These are phyloP conservation scores for Hypoxylon subgilvum DNA, from an alignment of 495 filamentous ascomycete species.

Conservation along the genomic window DNA sequence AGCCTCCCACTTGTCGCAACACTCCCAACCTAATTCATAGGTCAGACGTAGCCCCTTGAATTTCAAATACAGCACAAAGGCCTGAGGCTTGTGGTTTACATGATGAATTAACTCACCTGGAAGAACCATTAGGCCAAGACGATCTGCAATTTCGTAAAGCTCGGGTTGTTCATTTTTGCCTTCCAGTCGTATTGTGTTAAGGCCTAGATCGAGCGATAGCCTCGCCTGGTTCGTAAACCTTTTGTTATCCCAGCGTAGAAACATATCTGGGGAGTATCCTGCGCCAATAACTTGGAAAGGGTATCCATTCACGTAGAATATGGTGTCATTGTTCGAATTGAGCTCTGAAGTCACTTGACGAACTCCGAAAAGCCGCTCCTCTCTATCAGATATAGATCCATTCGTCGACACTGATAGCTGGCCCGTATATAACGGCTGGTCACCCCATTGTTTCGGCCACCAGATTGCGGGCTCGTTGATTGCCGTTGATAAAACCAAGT, in stretches of 20 bases:
- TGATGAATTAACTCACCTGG: too few species aligned
- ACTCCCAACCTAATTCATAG: too few species aligned
- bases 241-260: conserved; percentile 59
- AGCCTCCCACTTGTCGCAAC: conserved; percentile 72
- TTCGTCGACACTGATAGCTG: conserved; percentile 46
- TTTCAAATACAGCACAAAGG: too few species aligned
- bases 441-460: conserved; percentile 60
- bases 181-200: conserved; percentile 68
- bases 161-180: conserved; percentile 69
- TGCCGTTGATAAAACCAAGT: conserved; percentile 47
- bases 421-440: conserved; percentile 51
- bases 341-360: conserved; percentile 59
- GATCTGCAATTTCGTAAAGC: conserved; percentile 63
- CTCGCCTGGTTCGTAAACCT: conserved; percentile 54
- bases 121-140: conserved; percentile 66
- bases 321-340: conserved; percentile 60
- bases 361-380: conserved; percentile 57
- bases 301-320: conserved; percentile 61
- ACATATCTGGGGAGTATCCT: conserved; percentile 67
- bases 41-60: too few species aligned
- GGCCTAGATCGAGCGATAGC: conserved; percentile 63
- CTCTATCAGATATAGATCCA: conserved; percentile 52
- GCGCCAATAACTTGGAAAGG: conserved; percentile 66
- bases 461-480: conserved; percentile 51
- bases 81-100: too few species aligned